A percentile compares a stretch with the other conserved stretches of the same genome.
phyloP scores from a whole-genome alignment of 805 yeast genomes.

The Suhomyces prunicola region DNA sequence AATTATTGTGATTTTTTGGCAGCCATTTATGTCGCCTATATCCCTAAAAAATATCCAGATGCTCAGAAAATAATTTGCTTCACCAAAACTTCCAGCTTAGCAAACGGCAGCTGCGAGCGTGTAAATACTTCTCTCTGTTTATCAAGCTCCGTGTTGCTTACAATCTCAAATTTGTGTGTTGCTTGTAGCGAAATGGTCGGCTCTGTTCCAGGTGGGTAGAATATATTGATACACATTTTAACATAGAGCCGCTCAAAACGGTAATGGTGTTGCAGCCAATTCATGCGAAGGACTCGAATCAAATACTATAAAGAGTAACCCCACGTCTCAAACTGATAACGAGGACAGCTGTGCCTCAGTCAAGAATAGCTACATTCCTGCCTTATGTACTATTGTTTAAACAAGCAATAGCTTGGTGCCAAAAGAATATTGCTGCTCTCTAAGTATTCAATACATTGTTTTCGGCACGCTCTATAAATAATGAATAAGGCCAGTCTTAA shows the following conservation, averaged over 20 bases:
- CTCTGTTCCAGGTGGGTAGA: neutral
- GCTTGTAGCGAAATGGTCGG: neutral
- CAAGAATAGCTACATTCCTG: too few relatives aligned
- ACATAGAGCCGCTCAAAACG: neutral
- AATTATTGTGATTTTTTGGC: neutral
- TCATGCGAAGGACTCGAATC: neutral
- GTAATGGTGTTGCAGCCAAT: neutral
- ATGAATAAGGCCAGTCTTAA: too few relatives aligned
- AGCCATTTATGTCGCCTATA: neutral
- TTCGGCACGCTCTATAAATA: too few relatives aligned
- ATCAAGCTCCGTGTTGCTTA: neutral
- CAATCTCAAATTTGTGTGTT: neutral
- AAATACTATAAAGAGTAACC: neutral
- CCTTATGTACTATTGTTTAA: neutral
- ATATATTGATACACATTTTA: neutral
- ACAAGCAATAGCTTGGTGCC: neutral
- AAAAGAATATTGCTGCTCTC: too few relatives aligned
- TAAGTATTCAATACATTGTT: too few relatives aligned
- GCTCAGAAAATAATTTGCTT: neutral
- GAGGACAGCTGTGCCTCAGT: conserved; percentile 1
- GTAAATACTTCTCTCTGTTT: neutral
- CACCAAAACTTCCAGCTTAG: neutral
- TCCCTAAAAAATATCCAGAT: neutral
- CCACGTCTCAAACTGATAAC: conserved; percentile 1
- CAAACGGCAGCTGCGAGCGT: neutral